phyloP scores from a whole-genome alignment of 768 basidiomycete species.

The Chalciporus piperatus region DNA sequence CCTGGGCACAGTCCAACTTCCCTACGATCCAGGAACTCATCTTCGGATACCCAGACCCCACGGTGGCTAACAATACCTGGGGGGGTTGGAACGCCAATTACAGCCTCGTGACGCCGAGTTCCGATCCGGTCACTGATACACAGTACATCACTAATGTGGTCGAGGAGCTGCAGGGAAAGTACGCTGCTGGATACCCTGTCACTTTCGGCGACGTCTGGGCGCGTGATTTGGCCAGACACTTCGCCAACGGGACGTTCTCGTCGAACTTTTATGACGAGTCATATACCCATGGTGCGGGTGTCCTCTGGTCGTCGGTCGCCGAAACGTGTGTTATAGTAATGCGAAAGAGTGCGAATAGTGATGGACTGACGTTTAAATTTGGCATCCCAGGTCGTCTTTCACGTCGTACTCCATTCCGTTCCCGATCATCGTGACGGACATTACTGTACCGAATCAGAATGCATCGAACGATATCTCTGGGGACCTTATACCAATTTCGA shows the following conservation, averaged over 20 bases:
- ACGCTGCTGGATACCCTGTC: conserved; percentile 27
- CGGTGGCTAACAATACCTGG: conserved; percentile 21
- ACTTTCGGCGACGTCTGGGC: conserved; percentile 31
- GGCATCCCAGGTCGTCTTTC: conserved; percentile 30
- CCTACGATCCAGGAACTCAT: conserved; percentile 38
- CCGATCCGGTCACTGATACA: conserved; percentile 10
- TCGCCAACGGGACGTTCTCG: conserved; percentile 36
- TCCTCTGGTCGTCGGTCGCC: conserved; percentile 33
- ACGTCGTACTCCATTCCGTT: conserved; percentile 35
- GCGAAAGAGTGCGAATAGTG: neutral
- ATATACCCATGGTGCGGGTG: conserved; percentile 33
- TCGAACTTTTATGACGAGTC: conserved; percentile 30
- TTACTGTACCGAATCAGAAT: conserved; percentile 26
- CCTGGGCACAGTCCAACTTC: conserved; percentile 41
- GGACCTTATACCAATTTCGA: conserved; percentile 29
- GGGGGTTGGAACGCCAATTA: conserved; percentile 34
- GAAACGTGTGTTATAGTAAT: conserved; percentile 22
- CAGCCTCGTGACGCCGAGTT: conserved; percentile 18
- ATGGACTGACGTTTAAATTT: conserved; percentile 4
- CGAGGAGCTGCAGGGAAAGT: conserved; percentile 30
- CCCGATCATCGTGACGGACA: conserved; percentile 36
- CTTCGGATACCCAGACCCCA: conserved; percentile 28
- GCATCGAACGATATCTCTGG: conserved; percentile 18
- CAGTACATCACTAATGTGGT: conserved; percentile 20
- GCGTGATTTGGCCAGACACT: conserved; percentile 34